Percentiles rank a stretch among this genome's conserved stretches.
Conservation (phyloP, 129 eudicot genomes). For the Pulicaria dysenterica region DNA sequence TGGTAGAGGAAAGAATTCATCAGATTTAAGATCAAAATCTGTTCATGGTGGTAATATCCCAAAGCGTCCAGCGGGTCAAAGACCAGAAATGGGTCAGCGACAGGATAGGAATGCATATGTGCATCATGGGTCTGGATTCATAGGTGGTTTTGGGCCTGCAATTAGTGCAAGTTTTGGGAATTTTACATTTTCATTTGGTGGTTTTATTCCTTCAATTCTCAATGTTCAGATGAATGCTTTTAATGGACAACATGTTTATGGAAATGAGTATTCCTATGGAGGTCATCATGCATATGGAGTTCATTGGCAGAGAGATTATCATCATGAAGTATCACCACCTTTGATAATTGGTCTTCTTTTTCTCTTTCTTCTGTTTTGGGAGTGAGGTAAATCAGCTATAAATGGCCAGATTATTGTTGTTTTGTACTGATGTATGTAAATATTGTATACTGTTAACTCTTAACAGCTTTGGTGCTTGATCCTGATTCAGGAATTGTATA, state of each 20-base stretch:
- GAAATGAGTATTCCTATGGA: conserved; percentile 15
- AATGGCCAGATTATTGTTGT: conserved; percentile 10
- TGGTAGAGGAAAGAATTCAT: conserved; percentile 63
- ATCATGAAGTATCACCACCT: conserved; percentile 55
- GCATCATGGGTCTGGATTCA: conserved; percentile 48
- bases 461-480: conserved; percentile 22
- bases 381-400: conserved; percentile 34
- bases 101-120: conserved; percentile 49
- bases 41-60: conserved; percentile 57
- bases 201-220: conserved; percentile 65
- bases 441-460: conserved; percentile 25
- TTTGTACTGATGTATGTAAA: conserved; percentile 12
- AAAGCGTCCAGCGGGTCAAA: conserved; percentile 68
- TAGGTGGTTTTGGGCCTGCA: conserved; percentile 66
- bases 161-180: conserved; percentile 66
- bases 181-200: conserved; percentile 67
- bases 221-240: conserved; percentile 65
- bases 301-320: conserved; percentile 38
- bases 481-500: conserved; percentile 27
- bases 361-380: conserved; percentile 55
- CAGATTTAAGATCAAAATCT: conserved; percentile 59
- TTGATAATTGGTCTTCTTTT: conserved; percentile 55
- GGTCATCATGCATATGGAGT: conserved; percentile 39
- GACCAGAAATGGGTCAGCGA: conserved; percentile 63
- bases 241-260: background rate